phyloP scores from a whole-genome alignment of 495 filamentous ascomycete genomes.

The Talaromyces trachyspermus region DNA sequence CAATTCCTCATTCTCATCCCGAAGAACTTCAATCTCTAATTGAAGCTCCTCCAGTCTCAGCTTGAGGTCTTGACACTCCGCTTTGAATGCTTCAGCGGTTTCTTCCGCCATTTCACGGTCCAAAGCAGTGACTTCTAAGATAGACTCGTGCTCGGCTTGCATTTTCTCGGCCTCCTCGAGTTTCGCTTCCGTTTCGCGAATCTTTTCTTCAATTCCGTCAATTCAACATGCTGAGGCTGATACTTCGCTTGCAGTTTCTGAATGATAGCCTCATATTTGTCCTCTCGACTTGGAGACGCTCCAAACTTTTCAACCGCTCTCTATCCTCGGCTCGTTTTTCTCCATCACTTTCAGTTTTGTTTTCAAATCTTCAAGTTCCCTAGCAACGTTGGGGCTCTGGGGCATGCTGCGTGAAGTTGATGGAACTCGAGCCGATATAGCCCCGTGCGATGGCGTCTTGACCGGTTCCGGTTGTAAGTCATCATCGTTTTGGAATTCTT shows the following conservation, averaged over 20 bases:
- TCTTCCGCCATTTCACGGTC: constrained; percentile 98
- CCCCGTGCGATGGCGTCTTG: background rate
- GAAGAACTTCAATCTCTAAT: constrained; percentile 78
- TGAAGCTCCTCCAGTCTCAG: constrained; percentile 73
- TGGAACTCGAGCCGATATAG: background rate
- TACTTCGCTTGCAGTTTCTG: constrained; percentile 88
- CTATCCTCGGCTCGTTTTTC: constrained; percentile 73
- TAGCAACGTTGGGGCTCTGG: constrained; percentile 37
- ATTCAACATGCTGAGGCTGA: constrained; percentile 77
- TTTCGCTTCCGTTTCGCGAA: constrained; percentile 66
- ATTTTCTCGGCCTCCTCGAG: constrained; percentile 62
- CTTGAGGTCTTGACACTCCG: constrained; percentile 72
- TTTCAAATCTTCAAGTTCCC: constrained; percentile 73
- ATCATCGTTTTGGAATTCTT: constrained; percentile 17
- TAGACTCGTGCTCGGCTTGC: constrained; percentile 74
- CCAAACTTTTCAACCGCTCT: constrained; percentile 76
- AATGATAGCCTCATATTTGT: constrained; percentile 83
- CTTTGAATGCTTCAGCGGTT: constrained; percentile 69
- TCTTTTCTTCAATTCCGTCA: constrained; percentile 63
- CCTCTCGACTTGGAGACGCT: constrained; percentile 72
- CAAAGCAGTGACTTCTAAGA: constrained; percentile 79
- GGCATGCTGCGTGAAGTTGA: constrained; percentile 13
- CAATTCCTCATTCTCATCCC: constrained; percentile 79
- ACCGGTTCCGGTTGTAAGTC: background rate
- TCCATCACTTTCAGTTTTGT: constrained; percentile 72